phyloP scores from a whole-genome alignment of 1,284 basidiomycete genomes.

The Tilletia horrida region DNA sequence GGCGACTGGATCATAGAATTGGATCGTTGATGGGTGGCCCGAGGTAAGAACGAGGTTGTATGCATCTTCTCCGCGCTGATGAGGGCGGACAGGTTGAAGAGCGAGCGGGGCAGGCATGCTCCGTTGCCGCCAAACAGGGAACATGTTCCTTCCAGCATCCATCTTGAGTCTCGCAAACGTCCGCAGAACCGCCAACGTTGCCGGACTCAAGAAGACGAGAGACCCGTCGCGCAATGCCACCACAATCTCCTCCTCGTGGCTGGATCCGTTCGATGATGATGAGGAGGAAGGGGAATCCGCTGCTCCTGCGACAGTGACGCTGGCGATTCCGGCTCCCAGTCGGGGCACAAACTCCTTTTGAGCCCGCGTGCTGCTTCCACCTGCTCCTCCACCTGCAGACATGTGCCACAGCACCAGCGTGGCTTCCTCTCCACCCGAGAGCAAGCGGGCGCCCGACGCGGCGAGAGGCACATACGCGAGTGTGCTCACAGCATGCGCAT shows the following conservation, averaged over 20 bases:
- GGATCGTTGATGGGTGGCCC: conserved; percentile 88
- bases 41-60: conserved; percentile 69
- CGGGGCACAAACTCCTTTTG: conserved; percentile 72
- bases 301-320: conserved; percentile 63
- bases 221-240: conserved; percentile 79
- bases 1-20: conserved; percentile 75
- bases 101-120: conserved; percentile 38
- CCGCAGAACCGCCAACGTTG: conserved; percentile 69
- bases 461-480: conserved; percentile 70
- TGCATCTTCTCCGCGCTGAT: conserved; percentile 19
- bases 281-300: background rate
- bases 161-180: conserved; percentile 75
- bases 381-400: conserved; percentile 25
- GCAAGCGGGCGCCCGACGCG: conserved; percentile 78
- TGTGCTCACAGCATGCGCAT: conserved; percentile 88
- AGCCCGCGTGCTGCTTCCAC: conserved; percentile 58
- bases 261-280: conserved; percentile 8
- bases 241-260: conserved; percentile 76
- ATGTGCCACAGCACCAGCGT: conserved; percentile 84
- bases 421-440: conserved; percentile 93
- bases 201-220: conserved; percentile 72
- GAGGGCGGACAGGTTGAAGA: conserved; percentile 35
- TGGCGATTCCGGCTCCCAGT: conserved; percentile 75
- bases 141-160: conserved; percentile 41
- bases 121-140: conserved; percentile 20